phyloP scores from a whole-genome alignment of 2,329 filamentous ascomycete genomes.

The Sclerotiophoma versabilis region DNA sequence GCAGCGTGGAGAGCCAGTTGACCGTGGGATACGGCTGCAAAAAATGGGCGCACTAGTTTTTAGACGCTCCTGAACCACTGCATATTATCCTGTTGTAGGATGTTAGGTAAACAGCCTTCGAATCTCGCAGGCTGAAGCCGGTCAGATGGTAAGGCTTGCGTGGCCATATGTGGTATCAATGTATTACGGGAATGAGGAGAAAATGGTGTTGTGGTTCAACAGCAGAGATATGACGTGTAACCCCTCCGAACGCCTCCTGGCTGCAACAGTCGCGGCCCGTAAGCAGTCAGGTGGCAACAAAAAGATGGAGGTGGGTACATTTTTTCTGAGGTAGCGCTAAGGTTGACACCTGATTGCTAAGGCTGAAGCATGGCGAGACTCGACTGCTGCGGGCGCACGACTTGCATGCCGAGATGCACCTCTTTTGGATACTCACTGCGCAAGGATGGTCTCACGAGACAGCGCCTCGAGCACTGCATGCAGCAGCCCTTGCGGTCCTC shows the following conservation, averaged over 20 bases:
- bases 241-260: conserved; percentile 10
- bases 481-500: conserved; percentile 19
- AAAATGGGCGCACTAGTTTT: neutral
- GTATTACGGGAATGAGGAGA: conserved; percentile 5
- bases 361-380: conserved; percentile 35
- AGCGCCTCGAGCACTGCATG: conserved; percentile 22
- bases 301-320: conserved; percentile 8
- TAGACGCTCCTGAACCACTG: neutral
- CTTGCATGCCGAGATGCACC: conserved; percentile 27
- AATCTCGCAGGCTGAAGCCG: neutral
- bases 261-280: conserved; percentile 14
- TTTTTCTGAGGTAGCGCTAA: conserved; percentile 3
- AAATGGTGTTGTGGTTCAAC: conserved; percentile 11
- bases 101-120: neutral
- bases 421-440: conserved; percentile 18
- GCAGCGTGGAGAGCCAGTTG: conserved; percentile 23
- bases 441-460: conserved; percentile 31
- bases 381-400: conserved; percentile 21
- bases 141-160: conserved; percentile 31
- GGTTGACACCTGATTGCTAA: conserved; percentile 36
- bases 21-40: conserved; percentile 1
- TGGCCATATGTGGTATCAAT: conserved; percentile 23
- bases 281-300: conserved; percentile 7
- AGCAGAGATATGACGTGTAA: conserved; percentile 11
- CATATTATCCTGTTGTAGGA: neutral